Conservation (phyloP, 768 basidiomycete species). For the Hydnum rufescens region DNA sequence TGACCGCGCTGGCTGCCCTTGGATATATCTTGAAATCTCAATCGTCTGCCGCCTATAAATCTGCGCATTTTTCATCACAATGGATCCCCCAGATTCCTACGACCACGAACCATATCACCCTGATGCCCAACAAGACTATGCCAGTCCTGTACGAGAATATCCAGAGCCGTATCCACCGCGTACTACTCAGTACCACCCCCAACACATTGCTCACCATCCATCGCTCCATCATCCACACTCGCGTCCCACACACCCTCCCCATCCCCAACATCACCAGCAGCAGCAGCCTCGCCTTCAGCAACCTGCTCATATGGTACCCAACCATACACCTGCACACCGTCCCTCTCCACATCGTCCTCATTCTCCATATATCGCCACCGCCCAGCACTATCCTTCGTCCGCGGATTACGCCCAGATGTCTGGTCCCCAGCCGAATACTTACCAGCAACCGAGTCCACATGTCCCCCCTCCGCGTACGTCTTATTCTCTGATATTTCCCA, state of each 20-base stretch:
- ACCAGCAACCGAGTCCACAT: not conserved
- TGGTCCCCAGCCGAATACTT: not conserved
- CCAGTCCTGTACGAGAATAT: not conserved
- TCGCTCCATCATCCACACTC: not conserved
- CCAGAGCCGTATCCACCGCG: not conserved
- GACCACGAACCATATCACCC: not conserved
- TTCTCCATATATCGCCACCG: not conserved
- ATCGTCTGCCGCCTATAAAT: no score
- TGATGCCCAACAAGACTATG: not conserved
- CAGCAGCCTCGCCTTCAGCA: not conserved
- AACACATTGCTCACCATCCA: not conserved
- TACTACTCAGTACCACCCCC: not conserved
- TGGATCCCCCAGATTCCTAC: not conserved
- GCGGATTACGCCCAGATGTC: not conserved
- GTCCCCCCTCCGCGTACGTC: not conserved
- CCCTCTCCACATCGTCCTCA: not conserved
- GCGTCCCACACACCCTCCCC: not conserved
- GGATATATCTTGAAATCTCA: no score
- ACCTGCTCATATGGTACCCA: not conserved
- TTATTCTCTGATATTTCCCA: not conserved
- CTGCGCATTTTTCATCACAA: no score
- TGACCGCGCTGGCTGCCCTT: no score
- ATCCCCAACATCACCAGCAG: not conserved
- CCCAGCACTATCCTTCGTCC: not conserved
- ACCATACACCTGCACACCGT: not conserved